Evolutionary conservation across 2,329 filamentous ascomycete genomes (phyloP).

Genomic region (Fusarium secorum): DNA sequence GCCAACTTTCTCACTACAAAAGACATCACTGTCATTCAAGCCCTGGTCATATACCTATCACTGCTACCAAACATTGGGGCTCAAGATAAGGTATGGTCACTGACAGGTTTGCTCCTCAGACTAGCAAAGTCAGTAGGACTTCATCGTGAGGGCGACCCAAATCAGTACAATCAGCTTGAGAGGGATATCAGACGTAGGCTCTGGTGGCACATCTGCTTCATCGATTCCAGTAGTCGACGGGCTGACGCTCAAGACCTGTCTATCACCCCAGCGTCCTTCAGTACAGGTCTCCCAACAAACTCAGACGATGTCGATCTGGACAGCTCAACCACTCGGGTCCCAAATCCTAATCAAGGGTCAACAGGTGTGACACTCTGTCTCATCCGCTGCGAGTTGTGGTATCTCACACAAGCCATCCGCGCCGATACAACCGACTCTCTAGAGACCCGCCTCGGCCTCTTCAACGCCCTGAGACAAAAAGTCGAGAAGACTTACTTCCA

Average conservation of each 20-base stretch:
- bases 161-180: slow-evolving; percentile 1
- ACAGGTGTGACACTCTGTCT: slow-evolving; percentile 29
- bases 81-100: slow-evolving; percentile 36
- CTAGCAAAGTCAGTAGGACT: slow-evolving; percentile 35
- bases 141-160: slow-evolving; percentile 5
- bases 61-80: slow-evolving; percentile 31
- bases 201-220: slow-evolving; percentile 45
- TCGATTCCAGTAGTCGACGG: slow-evolving; percentile 36
- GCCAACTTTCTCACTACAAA: slow-evolving; percentile 34
- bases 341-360: background rate
- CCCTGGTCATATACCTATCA: slow-evolving; percentile 41
- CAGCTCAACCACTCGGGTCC: background rate
- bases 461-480: slow-evolving; percentile 10
- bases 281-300: slow-evolving; percentile 54
- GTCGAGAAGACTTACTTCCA: slow-evolving; percentile 22
- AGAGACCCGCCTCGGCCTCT: slow-evolving; percentile 12
- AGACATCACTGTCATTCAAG: slow-evolving; percentile 39
- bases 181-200: slow-evolving; percentile 35
- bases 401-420: slow-evolving; percentile 30
- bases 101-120: slow-evolving; percentile 38
- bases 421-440: slow-evolving; percentile 2
- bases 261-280: slow-evolving; percentile 42
- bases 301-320: slow-evolving; percentile 48
- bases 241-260: slow-evolving; percentile 26
- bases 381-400: slow-evolving; percentile 42